Evolutionary conservation across 2,329 filamentous ascomycete species (phyloP).

Genomic region (Fusarium dlaminii): DNA sequence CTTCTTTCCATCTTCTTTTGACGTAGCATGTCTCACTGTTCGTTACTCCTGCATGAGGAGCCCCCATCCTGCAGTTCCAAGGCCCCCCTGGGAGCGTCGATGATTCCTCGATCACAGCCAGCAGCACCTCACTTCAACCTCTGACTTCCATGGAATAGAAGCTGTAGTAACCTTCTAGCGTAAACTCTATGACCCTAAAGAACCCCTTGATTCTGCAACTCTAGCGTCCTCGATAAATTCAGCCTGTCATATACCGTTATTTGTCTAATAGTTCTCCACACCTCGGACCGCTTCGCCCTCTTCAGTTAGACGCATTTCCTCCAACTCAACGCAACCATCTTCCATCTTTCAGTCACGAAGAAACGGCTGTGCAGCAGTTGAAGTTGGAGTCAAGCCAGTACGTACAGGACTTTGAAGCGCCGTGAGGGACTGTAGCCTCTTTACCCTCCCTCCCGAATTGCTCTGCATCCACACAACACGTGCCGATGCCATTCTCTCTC

Average conservation of each 20-base stretch:
- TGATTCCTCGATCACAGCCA: slow-evolving; percentile 15
- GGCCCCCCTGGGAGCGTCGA: background rate
- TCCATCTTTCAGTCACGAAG: background rate
- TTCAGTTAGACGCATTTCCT: background rate
- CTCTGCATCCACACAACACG: slow-evolving; percentile 16
- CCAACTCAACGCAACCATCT: background rate
- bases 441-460: background rate
- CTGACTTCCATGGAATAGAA: slow-evolving; percentile 9
- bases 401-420: background rate
- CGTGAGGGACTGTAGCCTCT: background rate
- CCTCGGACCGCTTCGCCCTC: background rate
- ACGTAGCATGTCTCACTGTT: slow-evolving; percentile 28
- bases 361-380: background rate
- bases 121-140: background rate
- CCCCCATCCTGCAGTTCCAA: background rate
- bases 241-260: slow-evolving; percentile 8
- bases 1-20: slow-evolving; percentile 25
- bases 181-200: slow-evolving; percentile 32
- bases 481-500: slow-evolving; percentile 14
- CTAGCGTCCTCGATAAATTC: background rate
- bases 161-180: slow-evolving; percentile 39
- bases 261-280: background rate
- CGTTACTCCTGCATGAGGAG: slow-evolving; percentile 13
- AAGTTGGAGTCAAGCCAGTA: background rate
- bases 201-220: slow-evolving; percentile 4